phyloP scores from a whole-genome alignment of 2,329 filamentous ascomycete genomes.

The Phaeoacremonium minimum region DNA sequence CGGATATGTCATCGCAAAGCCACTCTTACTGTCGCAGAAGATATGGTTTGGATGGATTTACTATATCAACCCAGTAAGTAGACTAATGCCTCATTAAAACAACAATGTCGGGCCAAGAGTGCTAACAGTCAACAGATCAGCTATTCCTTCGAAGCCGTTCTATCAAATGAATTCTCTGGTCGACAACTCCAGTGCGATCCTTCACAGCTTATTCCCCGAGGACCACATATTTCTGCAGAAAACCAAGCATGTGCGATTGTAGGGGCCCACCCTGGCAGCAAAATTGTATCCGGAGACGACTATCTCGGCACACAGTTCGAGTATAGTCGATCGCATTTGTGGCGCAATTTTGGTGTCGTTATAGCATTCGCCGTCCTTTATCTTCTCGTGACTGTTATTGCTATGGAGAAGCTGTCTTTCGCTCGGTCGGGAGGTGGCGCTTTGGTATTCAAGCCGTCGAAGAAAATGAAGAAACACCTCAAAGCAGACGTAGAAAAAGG shows the following conservation, averaged over 20 bases:
- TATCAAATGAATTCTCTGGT: slow-evolving; percentile 50
- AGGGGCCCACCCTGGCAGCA: slow-evolving; percentile 43
- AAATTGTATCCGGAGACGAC: slow-evolving; percentile 45
- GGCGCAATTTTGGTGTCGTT: slow-evolving; percentile 76
- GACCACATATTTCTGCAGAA: slow-evolving; percentile 28
- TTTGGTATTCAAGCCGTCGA: slow-evolving; percentile 67
- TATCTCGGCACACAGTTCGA: slow-evolving; percentile 50
- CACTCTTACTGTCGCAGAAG: slow-evolving; percentile 49
- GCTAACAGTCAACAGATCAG: too few relatives aligned
- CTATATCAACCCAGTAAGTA: slow-evolving; percentile 53
- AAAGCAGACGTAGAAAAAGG: slow-evolving; percentile 56
- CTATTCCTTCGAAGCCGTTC: slow-evolving; percentile 60
- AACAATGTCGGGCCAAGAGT: too few relatives aligned
- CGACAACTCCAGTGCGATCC: slow-evolving; percentile 44
- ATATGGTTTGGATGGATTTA: slow-evolving; percentile 70
- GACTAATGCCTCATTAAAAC: too few relatives aligned
- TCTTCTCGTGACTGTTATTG: slow-evolving; percentile 65
- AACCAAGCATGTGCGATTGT: slow-evolving; percentile 53
- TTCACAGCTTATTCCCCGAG: slow-evolving; percentile 39
- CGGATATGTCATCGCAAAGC: slow-evolving; percentile 58
- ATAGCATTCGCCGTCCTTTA: slow-evolving; percentile 74
- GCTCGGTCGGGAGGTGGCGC: slow-evolving; percentile 60
- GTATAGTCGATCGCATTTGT: slow-evolving; percentile 56
- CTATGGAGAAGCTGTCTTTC: slow-evolving; percentile 65
- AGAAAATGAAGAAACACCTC: slow-evolving; percentile 50